Conservation (phyloP, 2,329 filamentous ascomycete genomes). For the Stylonectria norvegica region DNA sequence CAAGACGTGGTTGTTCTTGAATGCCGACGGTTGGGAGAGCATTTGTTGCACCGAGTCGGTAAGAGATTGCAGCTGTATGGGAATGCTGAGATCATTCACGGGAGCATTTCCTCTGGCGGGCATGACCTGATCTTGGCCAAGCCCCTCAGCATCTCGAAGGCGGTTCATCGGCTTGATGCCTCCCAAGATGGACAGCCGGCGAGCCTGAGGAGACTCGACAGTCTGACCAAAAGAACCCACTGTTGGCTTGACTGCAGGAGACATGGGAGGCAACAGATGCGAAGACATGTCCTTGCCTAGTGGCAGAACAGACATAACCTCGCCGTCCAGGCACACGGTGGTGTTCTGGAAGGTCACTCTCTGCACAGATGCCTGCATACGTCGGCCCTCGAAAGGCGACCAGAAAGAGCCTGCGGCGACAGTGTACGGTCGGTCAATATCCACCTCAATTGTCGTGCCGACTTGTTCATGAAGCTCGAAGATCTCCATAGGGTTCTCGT, state of each 20-base stretch:
- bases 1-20: conserved; percentile 85
- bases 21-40: conserved; percentile 70
- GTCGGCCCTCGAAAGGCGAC: conserved; percentile 70
- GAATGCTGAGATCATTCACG: conserved; percentile 45
- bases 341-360: conserved; percentile 72
- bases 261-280: conserved; percentile 54
- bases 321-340: conserved; percentile 72
- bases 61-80: conserved; percentile 48
- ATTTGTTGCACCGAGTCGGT: conserved; percentile 67
- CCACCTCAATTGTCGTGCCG: conserved; percentile 70
- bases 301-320: conserved; percentile 49
- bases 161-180: conserved; percentile 29
- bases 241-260: conserved; percentile 56
- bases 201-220: conserved; percentile 36
- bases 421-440: conserved; percentile 68
- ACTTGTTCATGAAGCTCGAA: conserved; percentile 79
- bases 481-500: conserved; percentile 76
- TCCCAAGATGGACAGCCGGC: conserved; percentile 30
- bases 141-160: conserved; percentile 29
- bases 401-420: conserved; percentile 48
- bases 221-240: conserved; percentile 35
- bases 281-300: conserved; percentile 74
- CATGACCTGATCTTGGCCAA: conserved; percentile 13
- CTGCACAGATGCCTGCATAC: conserved; percentile 67
- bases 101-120: conserved; percentile 24